Evolutionary conservation across 495 filamentous ascomycete genomes (phyloP).

Genomic region (Penicillium mononematosum): DNA sequence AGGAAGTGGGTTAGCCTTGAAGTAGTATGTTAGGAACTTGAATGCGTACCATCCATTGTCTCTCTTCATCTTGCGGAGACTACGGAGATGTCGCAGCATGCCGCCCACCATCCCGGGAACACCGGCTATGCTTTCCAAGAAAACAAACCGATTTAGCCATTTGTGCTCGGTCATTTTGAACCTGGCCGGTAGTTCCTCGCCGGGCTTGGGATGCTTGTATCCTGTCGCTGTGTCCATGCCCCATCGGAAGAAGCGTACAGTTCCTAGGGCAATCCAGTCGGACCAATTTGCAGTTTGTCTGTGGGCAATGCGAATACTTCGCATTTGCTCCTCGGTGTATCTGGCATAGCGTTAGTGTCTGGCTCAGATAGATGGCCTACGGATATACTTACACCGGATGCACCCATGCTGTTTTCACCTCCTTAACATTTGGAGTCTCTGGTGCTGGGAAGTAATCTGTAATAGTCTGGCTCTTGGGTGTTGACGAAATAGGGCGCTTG

Average conservation of each 20-base stretch:
- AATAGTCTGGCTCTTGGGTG: conserved; percentile 30
- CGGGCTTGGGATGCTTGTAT: conserved; percentile 62
- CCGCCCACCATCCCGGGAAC: conserved; percentile 97
- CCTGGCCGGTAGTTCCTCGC: conserved; percentile 39
- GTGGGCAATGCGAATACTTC: conserved; percentile 61
- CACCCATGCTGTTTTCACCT: conserved; percentile 38
- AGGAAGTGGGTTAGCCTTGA: neutral
- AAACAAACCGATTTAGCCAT: conserved; percentile 82
- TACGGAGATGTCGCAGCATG: conserved; percentile 85
- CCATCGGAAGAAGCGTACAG: conserved; percentile 63
- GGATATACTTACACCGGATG: conserved; percentile 43
- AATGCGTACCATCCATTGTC: conserved; percentile 82
- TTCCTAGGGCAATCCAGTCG: conserved; percentile 62
- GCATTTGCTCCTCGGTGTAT: conserved; percentile 65
- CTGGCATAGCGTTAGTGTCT: conserved; percentile 30
- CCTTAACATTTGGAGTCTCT: conserved; percentile 35
- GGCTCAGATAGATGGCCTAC: neutral
- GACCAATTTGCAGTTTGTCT: conserved; percentile 64
- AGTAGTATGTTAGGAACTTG: neutral
- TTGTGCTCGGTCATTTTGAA: conserved; percentile 71
- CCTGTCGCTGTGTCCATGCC: conserved; percentile 68
- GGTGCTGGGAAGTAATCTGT: conserved; percentile 45
- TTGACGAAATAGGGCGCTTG: conserved; percentile 41
- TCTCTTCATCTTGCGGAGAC: conserved; percentile 76
- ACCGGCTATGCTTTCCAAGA: conserved; percentile 90